A percentile compares a stretch with the other conserved stretches of the same genome.
Conservation (phyloP, 192 early-diverging fungal species). For the Backusella psychrophila region DNA sequence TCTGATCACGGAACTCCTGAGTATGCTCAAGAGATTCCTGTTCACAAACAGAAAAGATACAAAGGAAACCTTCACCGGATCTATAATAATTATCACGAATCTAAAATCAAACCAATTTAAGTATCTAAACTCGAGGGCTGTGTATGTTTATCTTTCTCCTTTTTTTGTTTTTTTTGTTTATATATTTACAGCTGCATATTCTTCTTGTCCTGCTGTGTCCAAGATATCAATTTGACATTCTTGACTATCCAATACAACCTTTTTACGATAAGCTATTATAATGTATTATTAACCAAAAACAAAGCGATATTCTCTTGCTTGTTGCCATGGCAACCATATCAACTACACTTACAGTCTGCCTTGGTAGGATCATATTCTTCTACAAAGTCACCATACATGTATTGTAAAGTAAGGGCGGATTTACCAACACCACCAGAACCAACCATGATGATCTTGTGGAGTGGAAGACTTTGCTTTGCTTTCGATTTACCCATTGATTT, state of each 20-base stretch:
- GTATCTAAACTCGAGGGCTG: not conserved
- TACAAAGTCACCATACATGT: constrained; percentile 92
- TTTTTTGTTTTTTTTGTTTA: not conserved
- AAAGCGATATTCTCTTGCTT: no score
- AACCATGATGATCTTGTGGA: constrained; percentile 93
- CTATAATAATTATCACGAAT: constrained; percentile 88
- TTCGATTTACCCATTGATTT: constrained; percentile 38
- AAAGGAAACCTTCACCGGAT: constrained; percentile 82
- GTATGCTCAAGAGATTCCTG: constrained; percentile 80
- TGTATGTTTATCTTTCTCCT: not conserved
- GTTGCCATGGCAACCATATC: no score
- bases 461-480: constrained; percentile 65
- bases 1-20: constrained; percentile 85
- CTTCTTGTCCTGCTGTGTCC: constrained; percentile 89
- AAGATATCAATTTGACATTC: constrained; percentile 90
- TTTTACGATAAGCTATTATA: constrained; percentile 70
- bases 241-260: constrained; percentile 65
- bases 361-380: constrained; percentile 95
- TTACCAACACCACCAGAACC: constrained; percentile 90
- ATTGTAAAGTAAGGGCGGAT: constrained; percentile 84
- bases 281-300: no score
- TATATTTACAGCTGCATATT: constrained; percentile 76
- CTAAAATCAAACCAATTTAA: constrained; percentile 26
- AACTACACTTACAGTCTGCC: constrained; percentile 59
- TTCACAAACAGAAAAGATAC: constrained; percentile 83